A percentile compares a stretch with the other conserved stretches of the same genome.
phyloP scores from a whole-genome alignment of 2,329 filamentous ascomycete species.

The Teratosphaeria epicoccoides region DNA sequence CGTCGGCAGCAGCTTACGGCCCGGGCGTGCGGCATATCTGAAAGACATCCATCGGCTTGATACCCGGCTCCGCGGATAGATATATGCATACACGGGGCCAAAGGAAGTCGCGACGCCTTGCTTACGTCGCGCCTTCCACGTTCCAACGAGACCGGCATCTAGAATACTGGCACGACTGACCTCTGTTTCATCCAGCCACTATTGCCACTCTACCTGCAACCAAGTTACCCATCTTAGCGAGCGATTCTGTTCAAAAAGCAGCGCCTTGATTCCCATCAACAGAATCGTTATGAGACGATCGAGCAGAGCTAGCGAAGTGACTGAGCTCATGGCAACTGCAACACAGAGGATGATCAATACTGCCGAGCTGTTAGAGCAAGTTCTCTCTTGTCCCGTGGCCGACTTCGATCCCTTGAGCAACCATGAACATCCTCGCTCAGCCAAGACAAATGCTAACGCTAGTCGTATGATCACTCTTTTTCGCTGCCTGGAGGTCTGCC shows the following conservation, averaged over 20 bases:
- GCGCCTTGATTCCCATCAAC: no score
- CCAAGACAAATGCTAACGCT: slow-evolving; percentile 8
- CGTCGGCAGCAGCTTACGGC: neutral
- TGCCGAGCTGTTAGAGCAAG: slow-evolving; percentile 15
- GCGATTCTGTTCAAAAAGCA: no score
- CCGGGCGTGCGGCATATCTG: no score
- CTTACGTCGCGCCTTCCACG: no score
- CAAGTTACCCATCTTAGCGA: no score
- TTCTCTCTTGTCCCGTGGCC: slow-evolving; percentile 8
- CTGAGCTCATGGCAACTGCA: neutral
- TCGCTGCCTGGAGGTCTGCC: slow-evolving; percentile 9
- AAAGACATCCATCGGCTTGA: neutral
- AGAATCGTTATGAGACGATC: neutral
- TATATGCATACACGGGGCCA: no score
- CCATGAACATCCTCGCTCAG: slow-evolving; percentile 15
- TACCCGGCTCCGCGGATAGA: neutral
- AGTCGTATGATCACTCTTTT: slow-evolving; percentile 7
- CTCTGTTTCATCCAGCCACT: neutral
- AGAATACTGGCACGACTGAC: neutral
- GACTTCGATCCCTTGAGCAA: slow-evolving; percentile 6
- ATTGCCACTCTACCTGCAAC: no score
- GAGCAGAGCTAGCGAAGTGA: neutral
- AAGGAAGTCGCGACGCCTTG: no score
- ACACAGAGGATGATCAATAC: slow-evolving; percentile 10
- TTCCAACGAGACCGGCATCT: no score